These are phyloP conservation scores for Metschnikowia hibisci DNA, from an alignment of 805 yeast genomes.

Conservation along the genomic window DNA sequence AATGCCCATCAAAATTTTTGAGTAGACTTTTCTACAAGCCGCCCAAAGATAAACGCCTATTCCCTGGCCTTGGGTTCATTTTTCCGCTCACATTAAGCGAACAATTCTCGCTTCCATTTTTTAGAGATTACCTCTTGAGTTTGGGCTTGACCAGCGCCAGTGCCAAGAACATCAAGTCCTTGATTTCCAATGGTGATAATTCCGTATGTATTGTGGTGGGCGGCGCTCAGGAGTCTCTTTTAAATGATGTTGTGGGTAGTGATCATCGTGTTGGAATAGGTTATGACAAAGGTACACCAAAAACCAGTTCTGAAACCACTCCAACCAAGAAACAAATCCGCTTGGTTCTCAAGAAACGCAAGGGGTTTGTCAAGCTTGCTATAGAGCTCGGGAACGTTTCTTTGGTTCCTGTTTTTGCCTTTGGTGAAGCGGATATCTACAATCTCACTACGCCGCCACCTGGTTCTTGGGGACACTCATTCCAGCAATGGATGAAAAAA, in stretches of 20 bases:
- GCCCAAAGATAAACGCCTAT: constrained; percentile 57
- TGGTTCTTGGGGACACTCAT: constrained; percentile 44
- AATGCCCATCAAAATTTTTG: constrained; percentile 31
- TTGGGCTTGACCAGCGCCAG: constrained; percentile 85
- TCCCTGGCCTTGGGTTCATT: constrained; percentile 78
- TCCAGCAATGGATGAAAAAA: constrained; percentile 72
- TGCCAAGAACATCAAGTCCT: constrained; percentile 60
- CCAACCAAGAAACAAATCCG: constrained; percentile 48
- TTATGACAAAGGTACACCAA: constrained; percentile 14
- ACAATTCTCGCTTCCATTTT: constrained; percentile 80
- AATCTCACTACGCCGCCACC: constrained; percentile 39
- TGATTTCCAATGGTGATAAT: constrained; percentile 57
- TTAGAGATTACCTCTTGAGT: constrained; percentile 78
- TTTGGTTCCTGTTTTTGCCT: constrained; percentile 83
- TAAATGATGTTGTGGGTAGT: constrained; percentile 40
- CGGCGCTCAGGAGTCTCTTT: constrained; percentile 87
- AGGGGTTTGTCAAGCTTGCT: constrained; percentile 88
- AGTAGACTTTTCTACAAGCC: constrained; percentile 55
- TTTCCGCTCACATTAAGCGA: constrained; percentile 77
- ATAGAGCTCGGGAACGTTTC: constrained; percentile 71
- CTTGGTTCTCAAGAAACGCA: constrained; percentile 69
- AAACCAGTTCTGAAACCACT: constrained; percentile 14
- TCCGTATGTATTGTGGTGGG: constrained; percentile 91
- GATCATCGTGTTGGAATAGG: constrained; percentile 35
- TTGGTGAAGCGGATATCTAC: constrained; percentile 76